These are phyloP conservation scores for Alternaria longipes DNA, from an alignment of 2,329 filamentous ascomycete species.

Conservation along the genomic window DNA sequence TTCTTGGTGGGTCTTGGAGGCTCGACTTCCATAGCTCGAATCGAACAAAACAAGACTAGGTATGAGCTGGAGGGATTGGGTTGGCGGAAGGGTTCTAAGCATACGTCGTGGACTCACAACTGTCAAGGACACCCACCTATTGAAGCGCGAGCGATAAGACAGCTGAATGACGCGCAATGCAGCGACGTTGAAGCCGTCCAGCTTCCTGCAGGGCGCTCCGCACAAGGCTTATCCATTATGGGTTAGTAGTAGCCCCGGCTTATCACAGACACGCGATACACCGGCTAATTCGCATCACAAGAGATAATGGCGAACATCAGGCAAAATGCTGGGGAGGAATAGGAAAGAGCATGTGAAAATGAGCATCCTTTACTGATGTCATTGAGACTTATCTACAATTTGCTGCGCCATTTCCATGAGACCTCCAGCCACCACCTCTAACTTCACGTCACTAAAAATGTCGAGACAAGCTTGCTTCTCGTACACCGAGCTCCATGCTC, in stretches of 20 bases:
- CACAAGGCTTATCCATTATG: slow-evolving; percentile 1
- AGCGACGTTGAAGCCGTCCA: slow-evolving; percentile 4
- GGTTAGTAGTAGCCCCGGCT: slow-evolving; percentile 5
- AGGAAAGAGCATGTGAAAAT: not conserved
- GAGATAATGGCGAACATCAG: slow-evolving; percentile 39
- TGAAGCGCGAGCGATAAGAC: not conserved
- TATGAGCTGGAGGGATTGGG: not conserved
- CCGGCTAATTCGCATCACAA: slow-evolving; percentile 1
- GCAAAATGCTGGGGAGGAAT: slow-evolving; percentile 36
- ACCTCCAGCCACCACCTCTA: slow-evolving; percentile 17
- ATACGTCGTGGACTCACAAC: not conserved
- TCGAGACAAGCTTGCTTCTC: slow-evolving; percentile 22
- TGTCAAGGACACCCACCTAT: not conserved
- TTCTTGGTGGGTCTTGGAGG: slow-evolving; percentile 21
- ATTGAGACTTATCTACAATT: slow-evolving; percentile 20
- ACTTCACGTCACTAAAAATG: slow-evolving; percentile 16
- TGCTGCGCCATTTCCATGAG: slow-evolving; percentile 18
- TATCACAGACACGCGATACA: slow-evolving; percentile 1
- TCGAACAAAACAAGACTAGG: not conserved
- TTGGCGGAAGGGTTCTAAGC: not conserved
- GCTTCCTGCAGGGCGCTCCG: slow-evolving; percentile 3
- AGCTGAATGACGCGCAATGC: not conserved
- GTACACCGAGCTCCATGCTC: slow-evolving; percentile 20
- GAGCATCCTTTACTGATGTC: not conserved
- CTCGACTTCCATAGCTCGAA: slow-evolving; percentile 14